These are phyloP conservation scores for Gonium pectorale DNA, from an alignment of 139 green algal species.

Conservation along the genomic window DNA sequence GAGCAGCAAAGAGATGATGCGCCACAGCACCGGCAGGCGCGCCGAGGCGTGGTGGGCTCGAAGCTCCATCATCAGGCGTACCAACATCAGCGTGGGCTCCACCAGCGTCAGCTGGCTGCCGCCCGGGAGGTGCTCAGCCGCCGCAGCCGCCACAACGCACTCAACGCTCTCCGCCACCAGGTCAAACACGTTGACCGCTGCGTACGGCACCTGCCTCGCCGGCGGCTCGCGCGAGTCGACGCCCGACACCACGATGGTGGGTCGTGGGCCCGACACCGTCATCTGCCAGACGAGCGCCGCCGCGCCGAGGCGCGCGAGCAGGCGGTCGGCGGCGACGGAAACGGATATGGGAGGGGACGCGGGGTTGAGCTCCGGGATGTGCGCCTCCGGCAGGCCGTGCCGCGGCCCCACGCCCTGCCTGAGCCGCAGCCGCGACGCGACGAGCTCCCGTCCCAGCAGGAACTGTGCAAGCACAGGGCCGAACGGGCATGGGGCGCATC, in stretches of 20 bases:
- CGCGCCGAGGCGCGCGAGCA: conserved; percentile 10
- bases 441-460: conserved; percentile 1
- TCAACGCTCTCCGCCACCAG: background rate
- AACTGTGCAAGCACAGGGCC: too few species aligned
- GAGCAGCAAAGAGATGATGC: background rate
- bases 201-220: too few species aligned
- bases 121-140: conserved; percentile 7
- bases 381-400: background rate
- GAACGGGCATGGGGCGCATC: too few species aligned
- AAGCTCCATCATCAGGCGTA: background rate
- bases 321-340: background rate
- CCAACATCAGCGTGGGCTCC: background rate
- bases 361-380: conserved; percentile 1
- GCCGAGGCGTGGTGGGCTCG: background rate
- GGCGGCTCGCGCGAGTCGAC: too few species aligned
- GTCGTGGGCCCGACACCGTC: background rate
- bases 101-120: conserved; percentile 13
- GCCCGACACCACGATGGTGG: too few species aligned
- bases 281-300: conserved; percentile 12
- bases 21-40: background rate
- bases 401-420: background rate
- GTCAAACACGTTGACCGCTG: background rate
- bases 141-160: background rate
- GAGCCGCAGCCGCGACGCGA: background rate
- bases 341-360: background rate